Evolutionary conservation across 2,329 filamentous ascomycete genomes (phyloP).

Genomic region (Fusarium fracticaudum): DNA sequence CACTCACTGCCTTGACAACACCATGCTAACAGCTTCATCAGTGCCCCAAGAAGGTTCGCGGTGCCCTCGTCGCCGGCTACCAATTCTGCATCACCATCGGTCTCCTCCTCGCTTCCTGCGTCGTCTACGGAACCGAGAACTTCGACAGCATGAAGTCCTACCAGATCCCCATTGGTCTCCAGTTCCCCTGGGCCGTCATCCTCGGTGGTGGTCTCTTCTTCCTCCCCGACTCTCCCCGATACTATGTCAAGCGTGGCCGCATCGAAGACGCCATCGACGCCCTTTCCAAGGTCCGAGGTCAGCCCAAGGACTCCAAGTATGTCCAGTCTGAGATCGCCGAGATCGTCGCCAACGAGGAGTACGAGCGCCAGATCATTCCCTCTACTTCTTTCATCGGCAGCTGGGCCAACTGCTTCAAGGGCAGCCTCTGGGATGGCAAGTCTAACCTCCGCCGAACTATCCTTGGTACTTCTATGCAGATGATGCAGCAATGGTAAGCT

Average conservation of each 20-base stretch:
- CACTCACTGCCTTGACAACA: not conserved
- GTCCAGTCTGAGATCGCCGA: conserved; percentile 35
- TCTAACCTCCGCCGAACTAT: conserved; percentile 59
- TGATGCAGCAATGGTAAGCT: conserved; percentile 76
- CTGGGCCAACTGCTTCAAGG: conserved; percentile 39
- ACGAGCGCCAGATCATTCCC: conserved; percentile 63
- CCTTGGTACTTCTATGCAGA: conserved; percentile 77
- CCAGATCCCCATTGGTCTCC: conserved; percentile 33
- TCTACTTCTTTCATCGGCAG: not conserved
- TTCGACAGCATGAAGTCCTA: conserved; percentile 16
- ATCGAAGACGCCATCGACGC: conserved; percentile 31
- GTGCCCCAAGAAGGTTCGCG: conserved; percentile 35
- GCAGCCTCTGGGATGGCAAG: conserved; percentile 45
- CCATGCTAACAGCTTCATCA: conserved; percentile 4
- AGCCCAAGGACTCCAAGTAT: conserved; percentile 35
- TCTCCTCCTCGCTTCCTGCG: conserved; percentile 30
- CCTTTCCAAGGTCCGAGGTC: conserved; percentile 25
- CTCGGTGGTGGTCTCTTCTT: conserved; percentile 33
- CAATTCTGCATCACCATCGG: conserved; percentile 39
- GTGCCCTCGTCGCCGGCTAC: conserved; percentile 36
- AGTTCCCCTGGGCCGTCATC: conserved; percentile 37
- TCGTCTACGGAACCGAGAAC: conserved; percentile 33
- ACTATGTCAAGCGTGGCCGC: conserved; percentile 32
- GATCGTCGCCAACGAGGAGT: conserved; percentile 86
- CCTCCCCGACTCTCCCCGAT: conserved; percentile 36